A percentile compares a stretch with the other conserved stretches of the same genome.
phyloP scores from a whole-genome alignment of 2,329 filamentous ascomycete species.

The Fusarium annulatum region DNA sequence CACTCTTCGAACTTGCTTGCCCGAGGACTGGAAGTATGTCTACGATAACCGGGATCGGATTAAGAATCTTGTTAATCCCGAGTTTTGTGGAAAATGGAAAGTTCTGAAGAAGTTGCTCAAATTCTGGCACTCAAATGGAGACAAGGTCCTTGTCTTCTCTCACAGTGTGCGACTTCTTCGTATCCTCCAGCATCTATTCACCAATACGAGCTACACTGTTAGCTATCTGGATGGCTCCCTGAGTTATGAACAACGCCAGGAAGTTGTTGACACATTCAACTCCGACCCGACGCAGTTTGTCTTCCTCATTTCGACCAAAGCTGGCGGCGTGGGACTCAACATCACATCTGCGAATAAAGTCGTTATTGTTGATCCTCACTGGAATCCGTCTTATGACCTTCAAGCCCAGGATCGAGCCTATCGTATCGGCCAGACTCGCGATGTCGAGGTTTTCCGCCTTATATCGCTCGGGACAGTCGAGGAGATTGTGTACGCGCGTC shows the following conservation, averaged over 20 bases:
- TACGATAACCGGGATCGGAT: constrained; percentile 83
- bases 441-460: constrained; percentile 95
- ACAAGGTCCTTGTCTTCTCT: constrained; percentile 96
- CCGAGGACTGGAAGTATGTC: constrained; percentile 78
- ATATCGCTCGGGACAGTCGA: constrained; percentile 94
- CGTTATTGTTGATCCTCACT: constrained; percentile 95
- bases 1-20: constrained; percentile 78
- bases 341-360: constrained; percentile 99
- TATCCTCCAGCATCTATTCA: constrained; percentile 87
- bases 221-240: constrained; percentile 91
- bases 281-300: constrained; percentile 88
- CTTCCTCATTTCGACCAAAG: constrained; percentile 93
- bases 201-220: constrained; percentile 88
- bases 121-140: constrained; percentile 89
- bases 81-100: constrained; percentile 98
- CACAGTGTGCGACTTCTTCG: constrained; percentile 88
- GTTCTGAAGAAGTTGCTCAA: constrained; percentile 85
- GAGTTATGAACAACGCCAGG: constrained; percentile 83
- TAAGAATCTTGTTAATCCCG: constrained; percentile 82
- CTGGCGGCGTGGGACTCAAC: constrained; percentile 93
- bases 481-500: constrained; percentile 95
- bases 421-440: constrained; percentile 89
- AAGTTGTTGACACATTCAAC: constrained; percentile 91
- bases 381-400: constrained; percentile 95
- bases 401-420: constrained; percentile 98